Evolutionary conservation across 768 basidiomycete species (phyloP).

Genomic region (Pilatotrama ljubarskyi): DNA sequence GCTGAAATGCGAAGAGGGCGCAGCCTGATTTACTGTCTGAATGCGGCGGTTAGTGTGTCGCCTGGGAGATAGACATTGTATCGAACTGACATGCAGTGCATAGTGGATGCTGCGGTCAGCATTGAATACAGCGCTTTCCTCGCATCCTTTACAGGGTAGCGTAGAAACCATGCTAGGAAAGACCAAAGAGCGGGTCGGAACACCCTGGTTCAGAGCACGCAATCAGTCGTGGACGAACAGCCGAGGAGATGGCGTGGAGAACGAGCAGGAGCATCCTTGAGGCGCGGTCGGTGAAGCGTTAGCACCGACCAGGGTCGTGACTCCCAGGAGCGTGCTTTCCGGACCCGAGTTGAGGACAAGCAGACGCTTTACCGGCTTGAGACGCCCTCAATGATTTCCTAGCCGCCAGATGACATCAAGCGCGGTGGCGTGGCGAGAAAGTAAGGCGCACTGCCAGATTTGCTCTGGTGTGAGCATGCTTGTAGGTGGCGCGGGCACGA

Average conservation of each 20-base stretch:
- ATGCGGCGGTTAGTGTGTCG: neutral
- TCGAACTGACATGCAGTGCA: no score
- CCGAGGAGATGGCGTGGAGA: neutral
- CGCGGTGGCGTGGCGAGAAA: neutral
- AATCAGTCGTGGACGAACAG: slow-evolving; percentile 2
- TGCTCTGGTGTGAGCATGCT: neutral
- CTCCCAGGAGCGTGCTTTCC: slow-evolving; percentile 5
- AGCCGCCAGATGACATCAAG: neutral
- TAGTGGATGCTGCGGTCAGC: neutral
- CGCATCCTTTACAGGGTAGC: neutral
- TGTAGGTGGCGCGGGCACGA: neutral
- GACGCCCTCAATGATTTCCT: neutral
- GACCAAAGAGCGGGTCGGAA: neutral
- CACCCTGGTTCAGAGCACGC: neutral
- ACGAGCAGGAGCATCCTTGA: neutral
- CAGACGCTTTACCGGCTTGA: neutral
- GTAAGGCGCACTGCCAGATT: neutral
- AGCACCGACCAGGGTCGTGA: neutral
- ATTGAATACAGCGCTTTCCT: neutral
- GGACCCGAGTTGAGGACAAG: slow-evolving; percentile 2
- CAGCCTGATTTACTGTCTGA: neutral
- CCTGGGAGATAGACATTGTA: neutral
- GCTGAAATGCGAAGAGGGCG: neutral
- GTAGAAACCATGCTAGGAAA: neutral
- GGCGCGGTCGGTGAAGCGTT: neutral